Base-by-base conservation (phyloP, 352 stramenopile species). In the Globisporangium okanoganense region DNA sequence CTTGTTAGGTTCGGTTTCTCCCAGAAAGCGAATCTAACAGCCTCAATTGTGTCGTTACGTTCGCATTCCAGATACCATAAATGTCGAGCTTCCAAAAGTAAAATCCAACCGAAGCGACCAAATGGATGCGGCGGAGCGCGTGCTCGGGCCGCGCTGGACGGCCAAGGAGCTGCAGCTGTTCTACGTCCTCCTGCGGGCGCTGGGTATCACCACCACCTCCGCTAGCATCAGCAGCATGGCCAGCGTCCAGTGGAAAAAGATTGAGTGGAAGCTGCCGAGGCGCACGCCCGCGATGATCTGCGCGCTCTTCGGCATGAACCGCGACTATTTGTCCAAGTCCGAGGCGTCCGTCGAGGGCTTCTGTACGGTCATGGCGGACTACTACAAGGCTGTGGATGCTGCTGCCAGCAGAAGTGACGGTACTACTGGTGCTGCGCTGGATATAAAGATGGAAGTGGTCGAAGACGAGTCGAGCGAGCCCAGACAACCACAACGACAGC, bases 341-440 rank as follows among this genome's bases (percentile, higher is more conserved):
- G 76, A 90, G 51, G 79, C 84, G 1, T 89, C 84, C 24, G 76
- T 72, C 52, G 82, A 92, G 27, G 84, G 77, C 36, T 86, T 94
- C 52, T 88, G 76, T 56, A 71, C 82, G 18, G 83, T 88, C 52
- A 79, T 90, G 71, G 77, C 62, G 64, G 75, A 88, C 58, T 74
- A 88, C 27, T 90, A 92, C 70, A 76, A 82, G 51, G 71, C 40
- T 45, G 65, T 78, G 13, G 65, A 81, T 12, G 72, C 75, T 24
- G 29, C 62, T n/a, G 20, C 41, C 18, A 51, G 51, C 22, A 53
- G 58, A 10, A 35, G 8, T 56, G 22, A 16, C 18, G 43, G 3
- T 50, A 51, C 20, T 55, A 52, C 16, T 29, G 27, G 1, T 31
- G 36, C 4, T 20, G 2, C 7, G 51, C 36, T n/a, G 25, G 57